Conservation (phyloP, 2,329 filamentous ascomycete genomes). For the Pseudogymnoascus sp. region DNA sequence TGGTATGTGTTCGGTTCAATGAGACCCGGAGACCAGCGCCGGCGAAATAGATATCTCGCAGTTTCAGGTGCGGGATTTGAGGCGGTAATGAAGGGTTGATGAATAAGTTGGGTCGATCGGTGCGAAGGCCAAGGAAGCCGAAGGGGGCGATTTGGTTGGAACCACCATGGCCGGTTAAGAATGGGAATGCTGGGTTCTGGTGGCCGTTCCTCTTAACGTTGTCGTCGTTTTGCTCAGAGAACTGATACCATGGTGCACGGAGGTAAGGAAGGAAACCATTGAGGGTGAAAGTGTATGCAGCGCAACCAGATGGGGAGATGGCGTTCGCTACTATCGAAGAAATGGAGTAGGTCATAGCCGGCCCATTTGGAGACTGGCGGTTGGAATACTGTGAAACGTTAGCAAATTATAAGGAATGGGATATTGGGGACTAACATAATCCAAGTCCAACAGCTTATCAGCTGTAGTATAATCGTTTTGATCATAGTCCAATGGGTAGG, state of each 20-base stretch:
- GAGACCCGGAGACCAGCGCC: conserved; percentile 55
- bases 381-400: conserved; percentile 47
- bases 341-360: conserved; percentile 66
- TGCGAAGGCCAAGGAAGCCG: conserved; percentile 58
- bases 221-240: conserved; percentile 62
- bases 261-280: conserved; percentile 57
- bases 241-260: conserved; percentile 61
- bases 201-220: conserved; percentile 53
- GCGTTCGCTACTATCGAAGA: conserved; percentile 61
- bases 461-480: conserved; percentile 45
- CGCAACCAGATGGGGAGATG: conserved; percentile 59
- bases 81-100: conserved; percentile 53
- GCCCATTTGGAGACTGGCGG: conserved; percentile 59
- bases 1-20: conserved; percentile 59
- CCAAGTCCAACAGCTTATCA: conserved; percentile 44
- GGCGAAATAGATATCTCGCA: conserved; percentile 59
- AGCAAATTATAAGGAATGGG: conserved; percentile 10
- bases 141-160: conserved; percentile 60
- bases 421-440: conserved; percentile 42
- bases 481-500: conserved; percentile 55
- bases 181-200: conserved; percentile 58
- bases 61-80: conserved; percentile 53
- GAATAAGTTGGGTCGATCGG: conserved; percentile 51
- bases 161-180: conserved; percentile 64
- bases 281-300: conserved; percentile 59